A percentile compares a stretch with the other conserved stretches of the same genome.
Conservation (phyloP, 176 grass and related monocot species). For the Oryza australiensis region DNA sequence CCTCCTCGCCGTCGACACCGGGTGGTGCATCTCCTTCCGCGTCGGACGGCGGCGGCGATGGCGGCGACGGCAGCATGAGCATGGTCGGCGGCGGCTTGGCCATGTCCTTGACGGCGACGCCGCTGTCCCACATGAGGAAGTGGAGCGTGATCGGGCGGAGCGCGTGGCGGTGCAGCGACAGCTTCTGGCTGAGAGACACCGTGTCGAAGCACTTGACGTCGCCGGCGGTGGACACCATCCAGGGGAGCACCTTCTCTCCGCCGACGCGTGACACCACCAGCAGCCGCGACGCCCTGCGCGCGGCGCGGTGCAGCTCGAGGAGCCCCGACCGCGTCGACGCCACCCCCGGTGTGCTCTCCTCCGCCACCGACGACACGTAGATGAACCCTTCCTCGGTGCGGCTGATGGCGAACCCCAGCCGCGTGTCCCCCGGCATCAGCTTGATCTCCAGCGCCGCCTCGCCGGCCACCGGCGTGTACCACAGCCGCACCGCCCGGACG, state of each 20-base stretch:
- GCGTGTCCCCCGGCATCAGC: slow-evolving; percentile 65
- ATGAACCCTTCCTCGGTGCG: slow-evolving; percentile 93
- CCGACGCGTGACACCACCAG: slow-evolving; percentile 78
- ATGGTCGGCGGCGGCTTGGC: slow-evolving; percentile 14
- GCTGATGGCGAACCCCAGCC: slow-evolving; percentile 88
- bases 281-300: slow-evolving; percentile 52
- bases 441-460: slow-evolving; percentile 74
- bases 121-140: slow-evolving; percentile 72
- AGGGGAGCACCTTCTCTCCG: slow-evolving; percentile 77
- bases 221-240: slow-evolving; percentile 72
- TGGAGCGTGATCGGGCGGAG: slow-evolving; percentile 78
- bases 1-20: slow-evolving; percentile 30
- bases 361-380: slow-evolving; percentile 84
- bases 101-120: not conserved
- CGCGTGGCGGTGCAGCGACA: slow-evolving; percentile 93
- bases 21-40: not conserved
- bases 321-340: slow-evolving; percentile 71
- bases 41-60: not conserved
- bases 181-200: slow-evolving; percentile 92
- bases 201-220: slow-evolving; percentile 94
- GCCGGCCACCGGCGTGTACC: slow-evolving; percentile 66
- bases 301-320: slow-evolving; percentile 61
- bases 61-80: slow-evolving; percentile 9
- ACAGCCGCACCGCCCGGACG: slow-evolving; percentile 64
- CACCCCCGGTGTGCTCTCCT: slow-evolving; percentile 63